Percentiles rank a stretch among this genome's conserved stretches.
Evolutionary conservation across 768 basidiomycete genomes (phyloP).

Genomic region (Lactarius tabidus): DNA sequence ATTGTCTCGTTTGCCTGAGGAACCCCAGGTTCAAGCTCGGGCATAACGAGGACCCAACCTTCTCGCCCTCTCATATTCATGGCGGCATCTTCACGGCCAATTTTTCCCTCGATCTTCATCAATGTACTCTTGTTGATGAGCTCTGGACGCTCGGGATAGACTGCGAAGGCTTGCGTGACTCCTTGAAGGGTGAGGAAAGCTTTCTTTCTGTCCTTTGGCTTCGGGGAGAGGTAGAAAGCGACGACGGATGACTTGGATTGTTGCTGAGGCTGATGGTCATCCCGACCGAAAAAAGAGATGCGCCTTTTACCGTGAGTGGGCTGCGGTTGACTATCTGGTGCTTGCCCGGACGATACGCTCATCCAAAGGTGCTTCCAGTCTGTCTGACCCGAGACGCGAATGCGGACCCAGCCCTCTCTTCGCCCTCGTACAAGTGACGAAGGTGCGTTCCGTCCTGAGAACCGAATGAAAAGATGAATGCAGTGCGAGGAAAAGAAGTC

Average conservation of each 20-base stretch:
- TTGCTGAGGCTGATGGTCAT: constrained; percentile 33
- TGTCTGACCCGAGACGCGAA: constrained; percentile 93
- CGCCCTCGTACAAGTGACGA: constrained; percentile 64
- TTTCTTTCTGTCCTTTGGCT: constrained; percentile 71
- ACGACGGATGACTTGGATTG: constrained; percentile 39
- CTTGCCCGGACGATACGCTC: constrained; percentile 52
- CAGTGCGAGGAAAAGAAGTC: constrained; percentile 16
- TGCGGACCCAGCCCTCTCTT: constrained; percentile 88
- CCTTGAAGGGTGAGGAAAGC: constrained; percentile 63
- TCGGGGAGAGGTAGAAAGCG: constrained; percentile 57
- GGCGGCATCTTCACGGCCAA: constrained; percentile 74
- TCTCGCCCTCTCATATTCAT: constrained; percentile 63
- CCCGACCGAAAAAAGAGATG: constrained; percentile 66
- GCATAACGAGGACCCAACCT: constrained; percentile 90
- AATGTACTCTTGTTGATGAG: constrained; percentile 84
- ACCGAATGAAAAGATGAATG: constrained; percentile 4
- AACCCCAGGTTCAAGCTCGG: constrained; percentile 64
- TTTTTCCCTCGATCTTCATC: constrained; percentile 85
- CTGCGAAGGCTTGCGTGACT: constrained; percentile 84
- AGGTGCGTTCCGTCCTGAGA: constrained; percentile 46
- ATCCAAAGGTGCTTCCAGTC: constrained; percentile 95
- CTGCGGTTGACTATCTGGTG: constrained; percentile 25
- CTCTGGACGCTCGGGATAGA: constrained; percentile 94
- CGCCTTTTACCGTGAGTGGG: constrained; percentile 44
- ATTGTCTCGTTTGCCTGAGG: constrained; percentile 78